Percentiles rank a stretch among this genome's conserved stretches.
Conservation (phyloP, 306 rosid species). For the Rubus parviflorus region DNA sequence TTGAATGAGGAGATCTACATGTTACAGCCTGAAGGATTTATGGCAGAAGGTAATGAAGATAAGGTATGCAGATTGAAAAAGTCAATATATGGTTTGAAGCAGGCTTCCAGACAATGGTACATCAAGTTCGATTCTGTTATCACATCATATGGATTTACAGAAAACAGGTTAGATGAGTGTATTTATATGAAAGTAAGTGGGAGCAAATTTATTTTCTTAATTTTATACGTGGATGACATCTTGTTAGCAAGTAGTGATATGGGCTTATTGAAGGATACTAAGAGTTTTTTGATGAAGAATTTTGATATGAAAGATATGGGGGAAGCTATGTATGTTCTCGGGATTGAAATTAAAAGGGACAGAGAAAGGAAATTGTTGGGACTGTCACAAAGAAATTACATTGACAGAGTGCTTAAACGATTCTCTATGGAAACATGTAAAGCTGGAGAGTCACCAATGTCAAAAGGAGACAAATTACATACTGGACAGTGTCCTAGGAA, state of each 20-base stretch:
- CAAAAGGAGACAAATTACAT: background rate
- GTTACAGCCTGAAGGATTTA: background rate
- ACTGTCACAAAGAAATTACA: background rate
- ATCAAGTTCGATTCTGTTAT: background rate
- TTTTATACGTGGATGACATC: background rate
- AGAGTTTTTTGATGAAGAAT: background rate
- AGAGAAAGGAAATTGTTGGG: too few relatives aligned
- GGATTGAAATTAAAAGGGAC: background rate
- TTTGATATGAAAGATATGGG: background rate
- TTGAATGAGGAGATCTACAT: background rate
- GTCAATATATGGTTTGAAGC: background rate
- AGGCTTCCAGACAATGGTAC: background rate
- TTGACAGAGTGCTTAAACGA: background rate
- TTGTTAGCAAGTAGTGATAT: background rate
- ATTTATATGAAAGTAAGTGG: background rate
- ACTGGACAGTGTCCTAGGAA: background rate
- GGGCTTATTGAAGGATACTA: background rate
- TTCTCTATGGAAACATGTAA: background rate
- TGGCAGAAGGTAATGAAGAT: background rate
- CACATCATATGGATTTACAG: background rate
- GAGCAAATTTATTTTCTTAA: background rate
- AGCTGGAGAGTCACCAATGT: background rate
- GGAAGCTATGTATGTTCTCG: background rate
- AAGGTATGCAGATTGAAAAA: background rate
- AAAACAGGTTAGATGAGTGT: background rate